Conservation (phyloP, 345 rosid genomes). For the Psidium guajava region DNA sequence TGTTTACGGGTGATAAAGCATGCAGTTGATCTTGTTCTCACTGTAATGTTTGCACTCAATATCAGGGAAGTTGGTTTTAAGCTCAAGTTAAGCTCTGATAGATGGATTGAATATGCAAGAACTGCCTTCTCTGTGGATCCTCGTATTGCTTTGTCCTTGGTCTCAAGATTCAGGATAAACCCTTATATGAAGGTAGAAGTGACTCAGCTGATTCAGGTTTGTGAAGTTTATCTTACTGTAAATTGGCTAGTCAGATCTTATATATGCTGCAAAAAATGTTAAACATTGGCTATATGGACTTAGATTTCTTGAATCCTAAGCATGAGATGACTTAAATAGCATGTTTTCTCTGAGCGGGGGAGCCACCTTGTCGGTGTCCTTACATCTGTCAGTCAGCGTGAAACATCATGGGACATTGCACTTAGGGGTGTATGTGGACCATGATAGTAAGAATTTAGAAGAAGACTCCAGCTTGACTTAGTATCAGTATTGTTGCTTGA, state of each 20-base stretch:
- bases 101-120: slow-evolving; percentile 78
- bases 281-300: not conserved
- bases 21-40: not conserved
- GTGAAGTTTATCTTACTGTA: not conserved
- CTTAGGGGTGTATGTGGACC: not conserved
- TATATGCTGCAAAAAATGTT: not conserved
- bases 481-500: not conserved
- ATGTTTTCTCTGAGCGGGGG: not conserved
- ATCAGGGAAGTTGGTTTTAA: slow-evolving; percentile 65
- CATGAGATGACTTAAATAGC: not conserved
- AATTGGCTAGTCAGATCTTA: not conserved
- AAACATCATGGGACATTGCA: not conserved
- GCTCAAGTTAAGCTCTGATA: slow-evolving; percentile 64
- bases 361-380: not conserved
- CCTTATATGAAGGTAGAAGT: slow-evolving; percentile 65
- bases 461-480: not conserved
- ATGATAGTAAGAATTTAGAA: not conserved
- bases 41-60: slow-evolving; percentile 2
- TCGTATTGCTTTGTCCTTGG: slow-evolving; percentile 68
- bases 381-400: not conserved
- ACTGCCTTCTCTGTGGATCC: slow-evolving; percentile 96
- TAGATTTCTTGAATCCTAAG: not conserved
- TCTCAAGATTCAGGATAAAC: slow-evolving; percentile 77
- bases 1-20: not conserved
- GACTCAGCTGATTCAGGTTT: slow-evolving; percentile 86